A percentile compares a stretch with the other conserved stretches of the same genome.
These are phyloP conservation scores for Paramecium primaurelia DNA, from an alignment of 73 alveolate species.

Conservation along the genomic window DNA sequence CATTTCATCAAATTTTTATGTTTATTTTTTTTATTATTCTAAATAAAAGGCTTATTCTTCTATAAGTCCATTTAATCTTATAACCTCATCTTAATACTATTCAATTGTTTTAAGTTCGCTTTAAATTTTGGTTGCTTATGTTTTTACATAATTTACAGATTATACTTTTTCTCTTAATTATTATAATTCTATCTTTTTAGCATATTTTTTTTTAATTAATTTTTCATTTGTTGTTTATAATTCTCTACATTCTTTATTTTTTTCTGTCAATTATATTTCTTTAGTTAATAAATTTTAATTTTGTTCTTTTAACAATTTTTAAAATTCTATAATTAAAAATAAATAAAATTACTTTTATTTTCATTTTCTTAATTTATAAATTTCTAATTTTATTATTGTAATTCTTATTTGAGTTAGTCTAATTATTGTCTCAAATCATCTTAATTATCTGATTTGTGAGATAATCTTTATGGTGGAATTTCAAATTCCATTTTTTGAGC, in stretches of 20 bases:
- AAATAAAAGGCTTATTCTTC: neutral
- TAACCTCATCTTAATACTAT: neutral
- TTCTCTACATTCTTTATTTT: neutral
- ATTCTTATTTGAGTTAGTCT: neutral
- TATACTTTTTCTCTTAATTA: neutral
- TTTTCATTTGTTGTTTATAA: neutral
- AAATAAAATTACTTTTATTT: neutral
- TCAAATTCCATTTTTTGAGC: neutral
- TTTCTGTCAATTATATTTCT: neutral
- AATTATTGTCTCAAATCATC: neutral
- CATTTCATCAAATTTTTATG: neutral
- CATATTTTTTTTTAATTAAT: neutral
- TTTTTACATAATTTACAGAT: neutral
- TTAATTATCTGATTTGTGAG: neutral
- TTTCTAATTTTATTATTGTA: neutral
- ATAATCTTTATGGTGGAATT: neutral
- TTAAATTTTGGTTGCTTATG: neutral
- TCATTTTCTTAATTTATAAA: neutral
- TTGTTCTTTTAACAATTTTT: neutral
- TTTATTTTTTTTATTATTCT: neutral
- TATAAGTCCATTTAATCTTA: neutral
- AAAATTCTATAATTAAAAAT: neutral
- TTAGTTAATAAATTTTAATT: neutral
- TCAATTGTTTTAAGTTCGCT: neutral
- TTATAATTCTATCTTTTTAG: neutral